Conservation (phyloP, 257 asterid genomes). For the Solanum lignicaule region DNA sequence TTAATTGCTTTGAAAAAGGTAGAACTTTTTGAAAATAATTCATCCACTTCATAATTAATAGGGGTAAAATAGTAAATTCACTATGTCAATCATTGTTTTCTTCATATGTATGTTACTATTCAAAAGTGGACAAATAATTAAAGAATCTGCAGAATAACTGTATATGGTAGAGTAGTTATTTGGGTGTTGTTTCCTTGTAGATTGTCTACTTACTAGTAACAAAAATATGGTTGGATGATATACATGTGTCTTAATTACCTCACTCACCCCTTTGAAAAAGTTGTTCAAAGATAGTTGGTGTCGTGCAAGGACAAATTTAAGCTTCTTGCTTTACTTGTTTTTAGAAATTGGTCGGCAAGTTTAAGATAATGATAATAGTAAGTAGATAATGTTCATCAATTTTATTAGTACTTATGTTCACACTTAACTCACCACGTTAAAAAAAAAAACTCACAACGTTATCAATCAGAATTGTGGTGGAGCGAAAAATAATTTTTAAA, state of each 20-base stretch:
- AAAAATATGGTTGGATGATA: neutral
- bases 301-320: neutral
- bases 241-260: neutral
- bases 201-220: neutral
- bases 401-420: neutral
- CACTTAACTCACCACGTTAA: neutral
- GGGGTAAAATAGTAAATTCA: accelerated
- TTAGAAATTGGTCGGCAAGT: neutral
- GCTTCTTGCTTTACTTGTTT: neutral
- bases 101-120: too few relatives aligned
- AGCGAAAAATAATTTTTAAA: neutral
- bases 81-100: too few relatives aligned
- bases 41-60: too few relatives aligned
- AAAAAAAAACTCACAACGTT: neutral
- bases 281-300: neutral
- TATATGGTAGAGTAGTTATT: neutral
- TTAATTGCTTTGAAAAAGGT: too few relatives aligned
- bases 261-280: neutral
- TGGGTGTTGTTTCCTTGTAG: neutral
- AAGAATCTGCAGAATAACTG: accelerated
- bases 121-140: too few relatives aligned
- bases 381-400: neutral
- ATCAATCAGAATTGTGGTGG: accelerated
- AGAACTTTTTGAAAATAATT: too few relatives aligned
- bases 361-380: neutral